phyloP scores from a whole-genome alignment of 108 stramenopile species.

The Cyclotella atomus region DNA sequence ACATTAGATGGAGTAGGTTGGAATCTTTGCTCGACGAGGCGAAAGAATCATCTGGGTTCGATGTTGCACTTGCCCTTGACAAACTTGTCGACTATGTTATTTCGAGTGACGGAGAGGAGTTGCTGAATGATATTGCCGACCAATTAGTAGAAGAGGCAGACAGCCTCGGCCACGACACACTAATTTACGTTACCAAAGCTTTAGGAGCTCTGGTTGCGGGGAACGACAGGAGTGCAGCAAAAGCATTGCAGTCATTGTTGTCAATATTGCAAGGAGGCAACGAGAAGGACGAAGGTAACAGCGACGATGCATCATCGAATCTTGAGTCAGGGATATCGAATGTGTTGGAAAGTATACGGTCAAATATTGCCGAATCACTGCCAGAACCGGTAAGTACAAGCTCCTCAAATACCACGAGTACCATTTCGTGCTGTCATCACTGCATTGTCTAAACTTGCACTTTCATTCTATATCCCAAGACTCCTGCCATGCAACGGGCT shows the following conservation, averaged over 20 bases:
- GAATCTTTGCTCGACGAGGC: constrained; percentile 91
- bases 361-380: constrained; percentile 54
- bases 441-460: too few relatives aligned
- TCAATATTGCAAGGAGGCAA: constrained; percentile 17
- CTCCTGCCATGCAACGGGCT: constrained; percentile 75
- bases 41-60: constrained; percentile 73
- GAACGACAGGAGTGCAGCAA: constrained; percentile 72
- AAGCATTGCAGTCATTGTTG: constrained; percentile 67
- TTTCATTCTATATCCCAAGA: constrained; percentile 12
- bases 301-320: constrained; percentile 33
- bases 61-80: constrained; percentile 87
- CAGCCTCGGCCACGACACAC: constrained; percentile 69
- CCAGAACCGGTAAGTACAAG: constrained; percentile 50
- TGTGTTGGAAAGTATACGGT: constrained; percentile 28
- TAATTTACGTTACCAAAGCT: constrained; percentile 66
- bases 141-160: constrained; percentile 82
- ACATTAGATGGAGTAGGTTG: constrained; percentile 88
- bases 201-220: constrained; percentile 60
- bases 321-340: constrained; percentile 14
- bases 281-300: not conserved
- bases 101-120: constrained; percentile 74
- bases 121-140: constrained; percentile 72
- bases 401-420: too few relatives aligned
- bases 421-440: too few relatives aligned
- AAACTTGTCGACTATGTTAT: constrained; percentile 81